Evolutionary conservation across 2,329 filamentous ascomycete genomes (phyloP).

Genomic region (Dendryphion nanum): DNA sequence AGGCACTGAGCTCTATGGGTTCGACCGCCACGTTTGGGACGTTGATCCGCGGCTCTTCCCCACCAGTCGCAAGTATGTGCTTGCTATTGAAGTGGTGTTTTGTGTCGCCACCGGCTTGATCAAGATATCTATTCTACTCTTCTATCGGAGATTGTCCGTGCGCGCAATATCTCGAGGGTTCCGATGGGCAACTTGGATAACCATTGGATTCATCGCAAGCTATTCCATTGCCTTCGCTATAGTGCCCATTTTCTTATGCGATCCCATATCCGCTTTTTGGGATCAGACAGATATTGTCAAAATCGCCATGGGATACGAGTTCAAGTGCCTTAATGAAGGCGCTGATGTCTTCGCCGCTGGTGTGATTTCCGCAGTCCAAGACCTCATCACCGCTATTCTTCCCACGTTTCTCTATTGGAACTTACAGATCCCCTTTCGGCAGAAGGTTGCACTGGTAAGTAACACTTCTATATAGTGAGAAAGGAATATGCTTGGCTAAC

Average conservation of each 20-base stretch:
- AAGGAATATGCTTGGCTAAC: too few species aligned
- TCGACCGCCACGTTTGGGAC: constrained; percentile 31
- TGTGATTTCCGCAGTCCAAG: constrained; percentile 27
- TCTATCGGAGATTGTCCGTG: constrained; percentile 28
- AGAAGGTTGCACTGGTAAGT: constrained; percentile 29
- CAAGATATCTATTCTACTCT: constrained; percentile 35
- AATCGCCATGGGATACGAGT: constrained; percentile 20
- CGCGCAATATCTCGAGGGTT: constrained; percentile 24
- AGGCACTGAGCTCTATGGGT: constrained; percentile 9
- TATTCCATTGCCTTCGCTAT: constrained; percentile 27
- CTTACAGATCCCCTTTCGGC: constrained; percentile 23
- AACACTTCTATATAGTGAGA: too few species aligned
- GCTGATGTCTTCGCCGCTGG: constrained; percentile 27
- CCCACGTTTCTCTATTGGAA: constrained; percentile 34
- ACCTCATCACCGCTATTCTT: constrained; percentile 29
- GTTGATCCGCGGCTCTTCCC: constrained; percentile 14
- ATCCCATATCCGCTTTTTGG: constrained; percentile 32
- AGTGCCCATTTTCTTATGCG: constrained; percentile 27
- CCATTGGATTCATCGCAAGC: constrained; percentile 24
- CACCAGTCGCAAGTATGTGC: constrained; percentile 22
- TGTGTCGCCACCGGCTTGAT: constrained; percentile 26
- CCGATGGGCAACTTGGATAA: constrained; percentile 22
- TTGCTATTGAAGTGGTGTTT: constrained; percentile 27
- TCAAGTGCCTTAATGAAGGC: constrained; percentile 31
- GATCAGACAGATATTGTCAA: constrained; percentile 22